These are phyloP conservation scores for Didymella pinodella DNA, from an alignment of 2,329 filamentous ascomycete species.

Conservation along the genomic window DNA sequence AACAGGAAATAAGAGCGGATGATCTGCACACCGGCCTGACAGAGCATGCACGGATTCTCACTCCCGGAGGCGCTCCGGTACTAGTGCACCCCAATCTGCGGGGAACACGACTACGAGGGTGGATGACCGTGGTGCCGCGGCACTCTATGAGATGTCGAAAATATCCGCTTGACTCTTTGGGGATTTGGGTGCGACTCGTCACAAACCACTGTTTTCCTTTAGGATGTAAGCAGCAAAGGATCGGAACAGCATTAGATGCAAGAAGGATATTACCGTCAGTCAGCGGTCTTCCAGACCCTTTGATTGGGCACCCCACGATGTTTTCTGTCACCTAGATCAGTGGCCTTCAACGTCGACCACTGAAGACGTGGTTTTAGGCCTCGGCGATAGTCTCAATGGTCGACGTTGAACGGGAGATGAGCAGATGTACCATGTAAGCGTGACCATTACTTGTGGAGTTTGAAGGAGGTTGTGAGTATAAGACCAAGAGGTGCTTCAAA, in stretches of 20 bases:
- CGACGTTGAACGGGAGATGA: conserved; percentile 3
- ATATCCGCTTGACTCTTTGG: conserved; percentile 7
- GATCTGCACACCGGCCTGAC: conserved; percentile 11
- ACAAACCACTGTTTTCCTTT: not conserved
- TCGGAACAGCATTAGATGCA: conserved; percentile 3
- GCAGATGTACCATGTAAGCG: conserved; percentile 1
- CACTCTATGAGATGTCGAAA: not conserved
- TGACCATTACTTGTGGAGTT: not conserved
- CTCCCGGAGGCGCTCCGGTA: conserved; percentile 9
- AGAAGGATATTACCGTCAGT: conserved; percentile 4
- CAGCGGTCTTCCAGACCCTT: not conserved
- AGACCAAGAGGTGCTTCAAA: not conserved
- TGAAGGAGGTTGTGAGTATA: not conserved
- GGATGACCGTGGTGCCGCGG: conserved; percentile 15
- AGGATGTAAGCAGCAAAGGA: conserved; percentile 1
- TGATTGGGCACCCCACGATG: conserved; percentile 6
- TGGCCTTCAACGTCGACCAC: not conserved
- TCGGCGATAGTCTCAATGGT: not conserved
- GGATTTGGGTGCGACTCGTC: conserved; percentile 10
- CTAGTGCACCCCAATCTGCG: conserved; percentile 12
- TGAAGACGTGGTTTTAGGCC: not conserved
- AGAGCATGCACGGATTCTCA: conserved; percentile 3
- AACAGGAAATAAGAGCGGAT: conserved; percentile 12
- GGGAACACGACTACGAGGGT: conserved; percentile 6
- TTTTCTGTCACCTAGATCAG: not conserved